Percentiles rank a stretch among this genome's conserved stretches.
These are phyloP conservation scores for Lasiosphaeris hirsuta DNA, from an alignment of 495 filamentous ascomycete genomes.

Conservation along the genomic window DNA sequence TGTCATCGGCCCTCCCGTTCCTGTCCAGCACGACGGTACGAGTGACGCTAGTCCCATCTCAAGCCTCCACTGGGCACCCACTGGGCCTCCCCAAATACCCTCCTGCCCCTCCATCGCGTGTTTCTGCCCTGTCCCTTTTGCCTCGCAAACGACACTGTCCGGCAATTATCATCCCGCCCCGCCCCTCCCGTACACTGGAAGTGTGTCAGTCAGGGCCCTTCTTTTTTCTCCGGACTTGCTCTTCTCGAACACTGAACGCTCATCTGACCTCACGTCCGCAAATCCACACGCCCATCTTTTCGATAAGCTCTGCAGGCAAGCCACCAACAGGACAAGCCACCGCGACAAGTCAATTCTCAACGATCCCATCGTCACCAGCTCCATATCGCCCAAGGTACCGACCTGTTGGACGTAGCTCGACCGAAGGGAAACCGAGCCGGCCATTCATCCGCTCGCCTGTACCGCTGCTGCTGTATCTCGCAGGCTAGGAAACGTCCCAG, in stretches of 20 bases:
- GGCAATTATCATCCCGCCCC: not conserved
- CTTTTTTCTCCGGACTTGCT: not conserved
- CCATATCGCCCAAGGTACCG: no score
- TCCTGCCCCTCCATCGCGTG: not conserved
- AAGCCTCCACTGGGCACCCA: not conserved
- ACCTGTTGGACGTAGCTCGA: no score
- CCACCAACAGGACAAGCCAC: no score
- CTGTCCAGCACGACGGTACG: not conserved
- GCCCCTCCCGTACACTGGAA: not conserved
- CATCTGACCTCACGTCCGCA: not conserved
- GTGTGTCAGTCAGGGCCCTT: not conserved
- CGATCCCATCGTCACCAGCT: no score
- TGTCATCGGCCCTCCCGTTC: not conserved
- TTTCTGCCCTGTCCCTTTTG: not conserved
- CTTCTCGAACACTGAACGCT: not conserved
- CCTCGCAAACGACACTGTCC: not conserved
- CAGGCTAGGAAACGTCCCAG: no score
- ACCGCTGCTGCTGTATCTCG: no score
- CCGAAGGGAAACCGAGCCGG: no score
- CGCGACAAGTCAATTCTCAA: no score
- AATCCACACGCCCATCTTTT: not conserved
- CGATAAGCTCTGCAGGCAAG: no score
- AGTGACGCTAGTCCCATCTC: not conserved
- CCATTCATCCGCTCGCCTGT: no score
- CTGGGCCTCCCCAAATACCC: not conserved